phyloP scores from a whole-genome alignment of 139 green algal species.

The Mesotaenium endlicherianum region DNA sequence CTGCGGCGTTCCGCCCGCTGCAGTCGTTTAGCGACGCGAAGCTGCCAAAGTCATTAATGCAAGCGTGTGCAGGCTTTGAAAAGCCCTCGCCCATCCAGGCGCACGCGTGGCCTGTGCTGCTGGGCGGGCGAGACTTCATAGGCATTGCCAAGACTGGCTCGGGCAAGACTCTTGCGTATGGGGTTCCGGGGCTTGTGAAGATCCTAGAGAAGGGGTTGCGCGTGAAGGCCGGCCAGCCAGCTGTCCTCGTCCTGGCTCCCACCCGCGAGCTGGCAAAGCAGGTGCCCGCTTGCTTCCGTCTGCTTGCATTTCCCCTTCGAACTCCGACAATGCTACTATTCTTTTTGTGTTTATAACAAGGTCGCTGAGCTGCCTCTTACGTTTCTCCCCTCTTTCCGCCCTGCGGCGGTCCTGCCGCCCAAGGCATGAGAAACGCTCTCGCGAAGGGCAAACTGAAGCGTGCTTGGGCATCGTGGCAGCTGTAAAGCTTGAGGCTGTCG shows the following conservation, averaged over 20 bases:
- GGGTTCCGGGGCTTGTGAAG: conserved; percentile 76
- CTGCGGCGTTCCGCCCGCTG: neutral
- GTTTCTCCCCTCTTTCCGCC: no score
- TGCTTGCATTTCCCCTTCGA: neutral
- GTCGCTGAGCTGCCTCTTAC: no score
- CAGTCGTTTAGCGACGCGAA: neutral
- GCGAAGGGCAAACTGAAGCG: no score
- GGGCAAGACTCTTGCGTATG: conserved; percentile 79
- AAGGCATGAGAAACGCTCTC: no score
- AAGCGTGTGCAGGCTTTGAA: conserved; percentile 65
- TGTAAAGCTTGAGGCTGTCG: no score
- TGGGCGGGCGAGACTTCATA: conserved; percentile 74
- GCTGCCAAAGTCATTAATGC: no score
- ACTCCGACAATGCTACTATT: conserved; percentile 57
- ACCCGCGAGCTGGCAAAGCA: conserved; percentile 90
- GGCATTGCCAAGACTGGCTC: conserved; percentile 81
- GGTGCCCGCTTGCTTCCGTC: conserved; percentile 71
- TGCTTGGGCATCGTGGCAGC: no score
- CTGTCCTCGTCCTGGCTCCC: conserved; percentile 75
- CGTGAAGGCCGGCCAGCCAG: neutral
- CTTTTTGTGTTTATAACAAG: no score
- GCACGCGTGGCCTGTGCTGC: conserved; percentile 73
- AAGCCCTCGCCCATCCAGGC: conserved; percentile 77
- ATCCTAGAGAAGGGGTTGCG: conserved; percentile 54
- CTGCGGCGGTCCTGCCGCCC: no score